A percentile compares a stretch with the other conserved stretches of the same genome.
These are phyloP conservation scores for Silene uniflora DNA, from an alignment of 148 eudicot species.

Conservation along the genomic window DNA sequence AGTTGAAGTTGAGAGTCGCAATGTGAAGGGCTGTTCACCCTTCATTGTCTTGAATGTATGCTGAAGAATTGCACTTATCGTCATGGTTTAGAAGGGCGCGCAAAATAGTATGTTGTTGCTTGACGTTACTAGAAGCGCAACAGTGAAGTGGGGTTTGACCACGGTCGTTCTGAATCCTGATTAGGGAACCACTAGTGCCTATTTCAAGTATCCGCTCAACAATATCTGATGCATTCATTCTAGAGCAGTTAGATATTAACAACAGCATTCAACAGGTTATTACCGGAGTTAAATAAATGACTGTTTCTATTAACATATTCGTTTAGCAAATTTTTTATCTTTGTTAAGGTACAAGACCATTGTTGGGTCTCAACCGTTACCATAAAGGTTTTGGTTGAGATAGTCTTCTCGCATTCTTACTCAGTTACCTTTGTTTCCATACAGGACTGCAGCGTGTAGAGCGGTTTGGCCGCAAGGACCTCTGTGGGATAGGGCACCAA, in stretches of 20 bases:
- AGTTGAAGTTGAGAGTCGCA: background rate
- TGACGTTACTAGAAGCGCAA: background rate
- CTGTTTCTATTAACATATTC: no score
- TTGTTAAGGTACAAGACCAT: no score
- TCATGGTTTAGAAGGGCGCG: background rate
- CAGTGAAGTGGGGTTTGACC: constrained; percentile 12
- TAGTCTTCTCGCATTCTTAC: no score
- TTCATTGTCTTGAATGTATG: background rate
- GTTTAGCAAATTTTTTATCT: no score
- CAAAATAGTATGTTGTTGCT: background rate
- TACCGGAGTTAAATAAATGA: background rate
- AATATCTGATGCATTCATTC: background rate
- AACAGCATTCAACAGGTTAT: no score
- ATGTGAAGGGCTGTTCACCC: background rate
- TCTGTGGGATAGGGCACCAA: background rate
- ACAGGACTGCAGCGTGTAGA: background rate
- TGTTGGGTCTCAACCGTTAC: no score
- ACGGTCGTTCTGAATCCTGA: background rate
- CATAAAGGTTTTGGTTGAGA: no score
- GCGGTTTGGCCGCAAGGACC: background rate
- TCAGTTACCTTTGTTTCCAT: background rate
- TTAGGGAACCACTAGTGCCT: background rate
- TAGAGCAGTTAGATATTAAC: no score
- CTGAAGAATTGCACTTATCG: background rate
- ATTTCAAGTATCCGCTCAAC: background rate